Conservation (phyloP, 306 rosid genomes). For the Astragalus membranaceus region DNA sequence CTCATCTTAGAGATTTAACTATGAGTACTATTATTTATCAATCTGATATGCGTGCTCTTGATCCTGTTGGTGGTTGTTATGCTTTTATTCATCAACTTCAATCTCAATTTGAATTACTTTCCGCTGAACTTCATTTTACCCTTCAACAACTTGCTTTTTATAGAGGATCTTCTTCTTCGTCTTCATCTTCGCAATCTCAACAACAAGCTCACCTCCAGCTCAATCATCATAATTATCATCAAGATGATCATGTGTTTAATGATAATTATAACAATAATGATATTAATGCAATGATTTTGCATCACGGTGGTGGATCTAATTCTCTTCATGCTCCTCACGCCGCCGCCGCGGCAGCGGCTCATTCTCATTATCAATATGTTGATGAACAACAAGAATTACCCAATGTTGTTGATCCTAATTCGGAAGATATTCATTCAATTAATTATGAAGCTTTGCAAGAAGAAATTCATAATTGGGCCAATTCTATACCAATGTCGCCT, state of each 20-base stretch:
- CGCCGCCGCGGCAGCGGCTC: no score
- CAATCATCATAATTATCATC: no score
- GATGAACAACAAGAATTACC: not conserved
- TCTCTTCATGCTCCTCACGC: not conserved
- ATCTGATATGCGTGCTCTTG: conserved; percentile 56
- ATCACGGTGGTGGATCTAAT: no score
- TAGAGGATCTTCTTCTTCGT: not conserved
- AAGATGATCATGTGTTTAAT: no score
- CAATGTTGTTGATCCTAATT: no score
- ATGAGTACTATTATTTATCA: conserved; percentile 50
- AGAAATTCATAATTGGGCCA: not conserved
- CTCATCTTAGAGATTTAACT: conserved; percentile 24
- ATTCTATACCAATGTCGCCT: not conserved
- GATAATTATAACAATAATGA: not conserved
- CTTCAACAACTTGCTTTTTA: conserved; percentile 52
- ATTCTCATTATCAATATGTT: not conserved
- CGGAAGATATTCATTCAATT: no score
- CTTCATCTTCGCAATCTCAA: not conserved
- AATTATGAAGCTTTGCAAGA: not conserved
- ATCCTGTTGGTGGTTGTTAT: conserved; percentile 75
- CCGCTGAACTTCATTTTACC: conserved; percentile 39
- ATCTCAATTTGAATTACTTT: conserved; percentile 20
- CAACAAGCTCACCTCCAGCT: not conserved
- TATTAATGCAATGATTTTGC: no score
- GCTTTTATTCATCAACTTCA: conserved; percentile 27